These are phyloP conservation scores for Thelonectria discophora DNA, from an alignment of 2,329 filamentous ascomycete species.

Conservation along the genomic window DNA sequence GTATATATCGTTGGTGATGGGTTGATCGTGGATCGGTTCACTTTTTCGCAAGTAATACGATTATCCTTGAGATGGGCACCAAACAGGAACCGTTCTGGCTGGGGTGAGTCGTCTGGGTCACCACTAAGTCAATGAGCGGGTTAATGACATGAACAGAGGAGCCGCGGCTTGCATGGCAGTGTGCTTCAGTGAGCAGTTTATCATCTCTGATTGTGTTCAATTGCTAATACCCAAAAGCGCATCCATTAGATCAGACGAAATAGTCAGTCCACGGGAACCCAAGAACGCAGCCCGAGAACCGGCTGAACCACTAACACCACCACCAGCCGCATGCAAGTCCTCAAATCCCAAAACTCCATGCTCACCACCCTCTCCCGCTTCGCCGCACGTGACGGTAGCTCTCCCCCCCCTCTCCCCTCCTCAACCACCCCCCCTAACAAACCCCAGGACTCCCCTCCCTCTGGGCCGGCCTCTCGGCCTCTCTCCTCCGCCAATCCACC, in stretches of 20 bases:
- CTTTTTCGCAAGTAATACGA: background rate
- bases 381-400: conserved; percentile 51
- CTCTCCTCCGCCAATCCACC: conserved; percentile 54
- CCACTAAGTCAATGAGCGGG: background rate
- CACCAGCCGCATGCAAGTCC: conserved; percentile 54
- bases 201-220: background rate
- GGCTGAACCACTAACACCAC: background rate
- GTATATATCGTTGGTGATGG: background rate
- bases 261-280: conserved; percentile 45
- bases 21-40: background rate
- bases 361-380: conserved; percentile 50
- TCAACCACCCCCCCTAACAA: background rate
- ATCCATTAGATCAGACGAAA: conserved; percentile 56
- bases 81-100: conserved; percentile 55
- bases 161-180: conserved; percentile 56
- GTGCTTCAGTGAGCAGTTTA: conserved; percentile 53
- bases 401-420: background rate
- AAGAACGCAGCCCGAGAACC: too few species aligned
- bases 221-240: conserved; percentile 43
- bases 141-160: conserved; percentile 42
- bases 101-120: conserved; percentile 45
- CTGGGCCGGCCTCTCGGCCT: conserved; percentile 55
- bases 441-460: conserved; percentile 51
- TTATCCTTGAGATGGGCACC: conserved; percentile 31
- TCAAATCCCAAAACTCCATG: conserved; percentile 52